Percentiles rank a stretch among this genome's conserved stretches.
These are phyloP conservation scores for Nematocida ausubeli DNA, from an alignment of 371 early-diverging fungal species.

Conservation along the genomic window DNA sequence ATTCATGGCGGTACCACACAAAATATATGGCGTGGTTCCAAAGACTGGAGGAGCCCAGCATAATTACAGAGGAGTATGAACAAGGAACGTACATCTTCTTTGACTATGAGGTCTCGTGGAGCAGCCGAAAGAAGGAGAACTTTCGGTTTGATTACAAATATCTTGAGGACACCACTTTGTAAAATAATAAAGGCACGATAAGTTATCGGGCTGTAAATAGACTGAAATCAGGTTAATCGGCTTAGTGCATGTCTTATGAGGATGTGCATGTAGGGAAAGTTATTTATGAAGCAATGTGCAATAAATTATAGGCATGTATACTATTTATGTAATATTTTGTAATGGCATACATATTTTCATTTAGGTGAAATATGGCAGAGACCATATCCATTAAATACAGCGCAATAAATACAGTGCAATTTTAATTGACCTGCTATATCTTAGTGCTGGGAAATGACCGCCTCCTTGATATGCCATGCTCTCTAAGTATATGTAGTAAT, in stretches of 20 bases:
- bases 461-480: too few species aligned
- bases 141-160: conserved; percentile 71
- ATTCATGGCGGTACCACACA: conserved; percentile 96
- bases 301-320: conserved; percentile 20
- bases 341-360: too few species aligned
- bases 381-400: too few species aligned
- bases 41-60: conserved; percentile 88
- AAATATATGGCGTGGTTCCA: conserved; percentile 97
- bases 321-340: neutral
- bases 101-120: conserved; percentile 94
- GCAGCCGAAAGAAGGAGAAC: conserved; percentile 86
- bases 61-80: conserved; percentile 91
- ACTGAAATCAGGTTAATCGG: too few species aligned
- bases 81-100: conserved; percentile 95
- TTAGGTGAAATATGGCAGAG: too few species aligned
- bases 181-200: conserved; percentile 35
- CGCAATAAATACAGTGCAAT: too few species aligned
- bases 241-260: too few species aligned
- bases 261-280: too few species aligned
- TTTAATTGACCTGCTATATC: too few species aligned
- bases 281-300: conserved; percentile 10
- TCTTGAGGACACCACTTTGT: conserved; percentile 59
- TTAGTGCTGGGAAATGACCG: too few species aligned
- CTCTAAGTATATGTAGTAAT: too few species aligned
- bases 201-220: too few species aligned